phyloP scores from a whole-genome alignment of 164 flowering plant species.

The Houttuynia cordata region DNA sequence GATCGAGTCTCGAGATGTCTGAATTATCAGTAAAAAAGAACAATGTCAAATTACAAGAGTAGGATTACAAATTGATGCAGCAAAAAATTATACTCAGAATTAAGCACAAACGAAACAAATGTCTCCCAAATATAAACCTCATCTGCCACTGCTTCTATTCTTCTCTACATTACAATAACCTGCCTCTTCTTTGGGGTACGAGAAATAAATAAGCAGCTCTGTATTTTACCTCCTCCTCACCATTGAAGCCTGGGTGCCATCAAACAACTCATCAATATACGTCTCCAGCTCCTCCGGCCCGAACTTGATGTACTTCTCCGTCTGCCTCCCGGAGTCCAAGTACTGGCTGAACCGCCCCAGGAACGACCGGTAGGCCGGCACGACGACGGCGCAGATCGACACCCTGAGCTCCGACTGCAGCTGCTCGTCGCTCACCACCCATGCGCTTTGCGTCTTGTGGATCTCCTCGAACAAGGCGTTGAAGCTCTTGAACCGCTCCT shows the following conservation, averaged over 20 bases:
- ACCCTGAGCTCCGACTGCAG: slow-evolving; percentile 78
- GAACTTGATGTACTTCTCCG: slow-evolving; percentile 70
- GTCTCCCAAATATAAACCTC: not conserved
- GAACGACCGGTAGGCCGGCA: slow-evolving; percentile 85
- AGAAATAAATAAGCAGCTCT: too few relatives aligned
- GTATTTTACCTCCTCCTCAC: slow-evolving; percentile 28
- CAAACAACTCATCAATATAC: slow-evolving; percentile 63
- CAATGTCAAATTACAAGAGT: not conserved
- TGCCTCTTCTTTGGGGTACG: not conserved
- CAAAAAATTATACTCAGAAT: not conserved
- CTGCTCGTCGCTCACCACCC: slow-evolving; percentile 93
- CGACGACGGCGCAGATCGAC: slow-evolving; percentile 60
- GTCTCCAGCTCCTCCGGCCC: slow-evolving; percentile 86
- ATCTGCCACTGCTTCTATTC: too few relatives aligned
- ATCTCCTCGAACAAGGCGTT: slow-evolving; percentile 69
- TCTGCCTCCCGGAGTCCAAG: slow-evolving; percentile 48
- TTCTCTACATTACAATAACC: too few relatives aligned
- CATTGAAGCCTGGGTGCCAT: slow-evolving; percentile 52
- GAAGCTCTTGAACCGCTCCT: slow-evolving; percentile 75
- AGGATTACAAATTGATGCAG: not conserved
- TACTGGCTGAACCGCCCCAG: slow-evolving; percentile 60
- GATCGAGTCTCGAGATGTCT: too few relatives aligned
- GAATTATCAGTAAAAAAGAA: too few relatives aligned
- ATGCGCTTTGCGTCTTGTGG: slow-evolving; percentile 63
- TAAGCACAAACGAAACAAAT: not conserved